Conservation (phyloP, 495 filamentous ascomycete genomes). For the Penicillium dipodomyicola region DNA sequence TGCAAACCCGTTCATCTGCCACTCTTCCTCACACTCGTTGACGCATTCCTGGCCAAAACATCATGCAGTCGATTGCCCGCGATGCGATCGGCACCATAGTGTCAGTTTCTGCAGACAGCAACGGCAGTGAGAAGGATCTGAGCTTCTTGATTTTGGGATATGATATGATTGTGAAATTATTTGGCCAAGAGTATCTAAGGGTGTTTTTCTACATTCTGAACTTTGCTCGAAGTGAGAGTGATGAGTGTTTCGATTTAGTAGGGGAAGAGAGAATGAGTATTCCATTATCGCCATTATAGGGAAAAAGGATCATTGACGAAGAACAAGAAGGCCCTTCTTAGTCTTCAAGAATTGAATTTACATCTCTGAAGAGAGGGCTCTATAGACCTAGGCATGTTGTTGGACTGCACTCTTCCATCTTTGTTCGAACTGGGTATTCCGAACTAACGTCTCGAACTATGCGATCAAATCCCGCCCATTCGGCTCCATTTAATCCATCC, state of each 20-base stretch:
- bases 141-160: background rate
- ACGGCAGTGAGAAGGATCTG: background rate
- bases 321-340: background rate
- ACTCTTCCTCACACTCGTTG: constrained; percentile 5
- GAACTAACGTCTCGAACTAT: too few species aligned
- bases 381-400: background rate
- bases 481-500: background rate
- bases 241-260: background rate
- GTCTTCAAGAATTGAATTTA: too few species aligned
- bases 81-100: background rate
- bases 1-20: constrained; percentile 2
- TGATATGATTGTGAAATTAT: background rate
- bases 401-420: background rate
- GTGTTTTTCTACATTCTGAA: background rate
- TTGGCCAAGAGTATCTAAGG: background rate
- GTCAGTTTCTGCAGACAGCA: background rate
- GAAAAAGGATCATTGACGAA: background rate
- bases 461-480: too few species aligned
- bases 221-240: background rate
- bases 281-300: background rate
- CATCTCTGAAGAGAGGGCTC: too few species aligned
- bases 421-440: background rate
- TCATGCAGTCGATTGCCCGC: constrained; percentile 1
- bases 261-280: background rate
- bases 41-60: constrained; percentile 6